phyloP scores from a whole-genome alignment of 371 early-diverging fungal genomes.

The Mucor saturninus region DNA sequence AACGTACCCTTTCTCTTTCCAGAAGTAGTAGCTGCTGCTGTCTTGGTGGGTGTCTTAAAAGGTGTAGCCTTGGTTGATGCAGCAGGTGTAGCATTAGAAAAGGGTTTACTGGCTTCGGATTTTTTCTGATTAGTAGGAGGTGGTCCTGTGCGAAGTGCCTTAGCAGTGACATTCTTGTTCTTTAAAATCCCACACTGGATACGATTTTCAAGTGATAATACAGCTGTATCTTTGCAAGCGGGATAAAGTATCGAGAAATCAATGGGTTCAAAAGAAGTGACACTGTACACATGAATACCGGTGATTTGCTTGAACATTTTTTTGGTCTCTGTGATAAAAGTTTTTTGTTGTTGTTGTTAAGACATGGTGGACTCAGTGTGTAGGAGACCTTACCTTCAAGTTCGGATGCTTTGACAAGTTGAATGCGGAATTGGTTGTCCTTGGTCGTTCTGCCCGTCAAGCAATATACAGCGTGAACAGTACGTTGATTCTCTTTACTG shows the following conservation, averaged over 20 bases:
- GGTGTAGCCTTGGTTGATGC: background rate
- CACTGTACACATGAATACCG: slow-evolving; percentile 23
- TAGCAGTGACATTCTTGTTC: slow-evolving; percentile 2
- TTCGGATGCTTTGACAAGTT: slow-evolving; percentile 17
- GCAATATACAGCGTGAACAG: slow-evolving; percentile 20
- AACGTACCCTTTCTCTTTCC: slow-evolving; percentile 16
- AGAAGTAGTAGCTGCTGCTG: background rate
- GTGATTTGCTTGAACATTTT: slow-evolving; percentile 13
- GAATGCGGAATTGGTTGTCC: slow-evolving; percentile 15
- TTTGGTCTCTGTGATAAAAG: slow-evolving; percentile 6
- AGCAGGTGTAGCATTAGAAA: background rate
- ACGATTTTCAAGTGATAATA: slow-evolving; percentile 16
- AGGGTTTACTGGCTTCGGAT: no score
- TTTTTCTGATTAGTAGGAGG: background rate
- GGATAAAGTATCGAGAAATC: slow-evolving; percentile 16
- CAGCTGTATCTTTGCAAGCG: slow-evolving; percentile 15
- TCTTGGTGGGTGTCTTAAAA: background rate
- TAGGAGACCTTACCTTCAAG: slow-evolving; percentile 17
- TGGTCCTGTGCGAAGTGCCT: background rate
- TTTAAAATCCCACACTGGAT: slow-evolving; percentile 18
- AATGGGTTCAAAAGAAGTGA: slow-evolving; percentile 6
- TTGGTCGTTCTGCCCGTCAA: slow-evolving; percentile 10
- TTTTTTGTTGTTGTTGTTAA: background rate
- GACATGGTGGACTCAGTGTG: background rate
- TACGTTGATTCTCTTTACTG: background rate